Evolutionary conservation across 306 rosid genomes (phyloP), one percentile per base, ranked within the genome.

Genomic region (Leucaena leucocephala): DNA sequence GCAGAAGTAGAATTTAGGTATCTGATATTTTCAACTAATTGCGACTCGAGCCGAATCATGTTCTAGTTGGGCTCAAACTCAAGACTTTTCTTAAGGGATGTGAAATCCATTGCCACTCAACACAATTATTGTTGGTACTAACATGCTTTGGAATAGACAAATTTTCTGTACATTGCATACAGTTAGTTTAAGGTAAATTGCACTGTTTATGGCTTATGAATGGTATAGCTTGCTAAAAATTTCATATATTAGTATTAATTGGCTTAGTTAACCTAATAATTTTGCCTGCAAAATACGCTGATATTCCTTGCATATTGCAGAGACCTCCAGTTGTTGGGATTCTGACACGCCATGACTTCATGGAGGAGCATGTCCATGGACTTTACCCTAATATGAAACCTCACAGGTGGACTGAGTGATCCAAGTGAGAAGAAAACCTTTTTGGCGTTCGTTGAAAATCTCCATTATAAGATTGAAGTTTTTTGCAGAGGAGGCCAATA

Each of bases 241-340:
- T 55, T 55, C 13, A 8, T 55, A 48, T 48, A 48, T 46, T 48
- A 10, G 54, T 48, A 14, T 46, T 11, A 46, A 46, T 46, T 13
- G 54, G 54, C 54, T 48, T 13, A 13, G 17, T 48, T 48, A 3
- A 61, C 40, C 8, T 61, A 11, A 33, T 3, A 61, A 19, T 8
- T 33, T 61, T 61, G 16, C 35, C 42, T 65, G 76, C 64, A 67
- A 78, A 52, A 52, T 54, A 61, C 82, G 46, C 66, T 83, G 55
- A 83, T 66, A 52, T 40, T 61, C 33, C 76, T 67, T 39, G 44
- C 71, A 45, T 79, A 33, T 81, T 82, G 87, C 98, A 94, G 98
- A 91, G 97, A 78, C 92, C 96, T 81, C 98, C 97, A 1, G 83
- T 88, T 62, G 96, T 83, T 68, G 96, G 98, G 75, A 94, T 94